Evolutionary conservation across 2,329 filamentous ascomycete species (phyloP).

Genomic region (Aspergillus hiratsukae): DNA sequence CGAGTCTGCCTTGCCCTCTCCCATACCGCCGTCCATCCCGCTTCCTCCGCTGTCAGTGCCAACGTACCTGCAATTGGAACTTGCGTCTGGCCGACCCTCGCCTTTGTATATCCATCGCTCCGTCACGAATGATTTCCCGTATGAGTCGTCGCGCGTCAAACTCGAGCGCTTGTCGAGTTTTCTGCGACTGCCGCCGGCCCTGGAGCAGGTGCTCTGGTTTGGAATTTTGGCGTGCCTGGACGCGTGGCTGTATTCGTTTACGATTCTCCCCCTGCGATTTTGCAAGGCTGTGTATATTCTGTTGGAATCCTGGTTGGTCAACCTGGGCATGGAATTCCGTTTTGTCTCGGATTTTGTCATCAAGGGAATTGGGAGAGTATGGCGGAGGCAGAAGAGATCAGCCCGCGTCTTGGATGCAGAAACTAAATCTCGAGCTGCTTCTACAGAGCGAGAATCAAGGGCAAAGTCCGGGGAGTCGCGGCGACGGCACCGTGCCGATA

Average conservation of each 20-base stretch:
- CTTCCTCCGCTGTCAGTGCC: conserved; percentile 60
- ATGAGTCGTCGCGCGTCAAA: conserved; percentile 89
- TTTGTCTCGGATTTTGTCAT: conserved; percentile 75
- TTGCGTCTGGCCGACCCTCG: conserved; percentile 57
- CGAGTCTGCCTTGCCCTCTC: conserved; percentile 37
- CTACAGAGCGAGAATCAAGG: conserved; percentile 20
- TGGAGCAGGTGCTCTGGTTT: conserved; percentile 83
- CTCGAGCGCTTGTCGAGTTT: conserved; percentile 90
- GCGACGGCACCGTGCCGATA: conserved; percentile 25
- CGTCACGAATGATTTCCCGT: conserved; percentile 60
- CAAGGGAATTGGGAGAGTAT: conserved; percentile 72
- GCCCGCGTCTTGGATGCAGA: conserved; percentile 17
- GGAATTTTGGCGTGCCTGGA: conserved; percentile 88
- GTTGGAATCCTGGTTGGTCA: conserved; percentile 69
- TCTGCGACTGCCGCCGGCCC: conserved; percentile 69
- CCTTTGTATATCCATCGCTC: conserved; percentile 61
- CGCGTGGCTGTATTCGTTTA: conserved; percentile 95
- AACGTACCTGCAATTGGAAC: conserved; percentile 62
- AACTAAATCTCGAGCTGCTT: conserved; percentile 11
- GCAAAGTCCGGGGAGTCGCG: conserved; percentile 16
- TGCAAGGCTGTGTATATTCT: conserved; percentile 73
- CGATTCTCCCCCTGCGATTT: conserved; percentile 87
- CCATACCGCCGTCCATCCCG: conserved; percentile 52
- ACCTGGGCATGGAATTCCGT: conserved; percentile 64
- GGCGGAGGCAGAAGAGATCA: conserved; percentile 51